Evolutionary conservation across 192 early-diverging fungal genomes (phyloP).

Genomic region (Mortierella hygrophila): DNA sequence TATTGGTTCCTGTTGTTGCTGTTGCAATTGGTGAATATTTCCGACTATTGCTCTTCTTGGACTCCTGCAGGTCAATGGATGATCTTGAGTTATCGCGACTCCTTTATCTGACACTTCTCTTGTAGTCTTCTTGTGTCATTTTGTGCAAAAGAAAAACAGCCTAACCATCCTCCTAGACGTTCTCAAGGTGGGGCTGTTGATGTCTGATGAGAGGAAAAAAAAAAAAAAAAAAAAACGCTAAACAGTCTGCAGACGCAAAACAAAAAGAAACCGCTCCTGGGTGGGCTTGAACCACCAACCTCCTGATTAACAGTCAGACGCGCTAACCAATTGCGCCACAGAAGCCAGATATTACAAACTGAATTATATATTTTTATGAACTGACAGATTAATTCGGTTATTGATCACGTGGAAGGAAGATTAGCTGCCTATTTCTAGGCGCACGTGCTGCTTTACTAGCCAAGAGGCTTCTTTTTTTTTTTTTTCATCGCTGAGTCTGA

Average conservation of each 20-base stretch:
- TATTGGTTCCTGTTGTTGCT: too few species aligned
- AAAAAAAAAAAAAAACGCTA: slow-evolving; percentile 17
- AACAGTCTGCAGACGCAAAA: not conserved
- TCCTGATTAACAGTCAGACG: slow-evolving; percentile 75
- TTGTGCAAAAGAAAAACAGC: not conserved
- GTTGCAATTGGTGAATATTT: not conserved
- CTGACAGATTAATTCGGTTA: not conserved
- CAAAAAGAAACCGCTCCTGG: slow-evolving; percentile 57
- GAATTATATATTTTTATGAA: not conserved
- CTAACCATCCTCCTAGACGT: not conserved
- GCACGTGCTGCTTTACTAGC: not conserved
- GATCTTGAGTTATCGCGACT: not conserved
- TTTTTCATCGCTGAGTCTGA: not conserved
- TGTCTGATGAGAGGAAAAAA: not conserved
- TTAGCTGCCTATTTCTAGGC: not conserved
- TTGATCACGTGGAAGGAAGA: not conserved
- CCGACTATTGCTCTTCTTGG: not conserved
- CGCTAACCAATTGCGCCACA: slow-evolving; percentile 73
- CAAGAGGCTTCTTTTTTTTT: not conserved
- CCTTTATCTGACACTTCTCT: too few species aligned
- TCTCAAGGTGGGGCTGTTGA: not conserved
- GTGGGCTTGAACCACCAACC: slow-evolving; percentile 74
- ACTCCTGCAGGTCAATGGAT: not conserved
- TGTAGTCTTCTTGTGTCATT: not conserved
- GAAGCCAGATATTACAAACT: slow-evolving; percentile 18